phyloP scores from a whole-genome alignment of 805 yeast genomes.

The Yarrowia sp. region DNA sequence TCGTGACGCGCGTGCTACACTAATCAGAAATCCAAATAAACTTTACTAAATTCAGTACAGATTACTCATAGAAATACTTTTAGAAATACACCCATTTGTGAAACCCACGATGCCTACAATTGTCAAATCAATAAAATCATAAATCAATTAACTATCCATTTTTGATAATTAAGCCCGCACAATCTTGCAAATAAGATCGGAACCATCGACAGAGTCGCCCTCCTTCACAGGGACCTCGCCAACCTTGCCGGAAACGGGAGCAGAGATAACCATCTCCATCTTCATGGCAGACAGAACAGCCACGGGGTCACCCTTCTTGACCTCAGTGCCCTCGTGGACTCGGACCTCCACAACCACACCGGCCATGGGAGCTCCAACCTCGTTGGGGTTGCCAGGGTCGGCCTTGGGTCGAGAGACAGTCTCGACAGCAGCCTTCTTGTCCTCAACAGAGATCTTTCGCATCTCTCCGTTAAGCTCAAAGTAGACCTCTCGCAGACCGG shows the following conservation, averaged over 20 bases:
- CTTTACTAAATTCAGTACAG: too few species aligned
- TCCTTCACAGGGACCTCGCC: constrained; percentile 74
- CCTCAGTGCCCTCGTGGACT: constrained; percentile 80
- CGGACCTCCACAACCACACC: constrained; percentile 96
- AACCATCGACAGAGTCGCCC: constrained; percentile 94
- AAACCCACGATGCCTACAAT: too few species aligned
- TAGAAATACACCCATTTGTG: too few species aligned
- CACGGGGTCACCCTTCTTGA: constrained; percentile 93
- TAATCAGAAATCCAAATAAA: too few species aligned
- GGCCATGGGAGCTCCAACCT: constrained; percentile 98
- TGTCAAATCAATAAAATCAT: not conserved
- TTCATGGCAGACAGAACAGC: constrained; percentile 97
- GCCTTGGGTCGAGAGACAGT: constrained; percentile 87
- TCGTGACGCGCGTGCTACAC: not conserved
- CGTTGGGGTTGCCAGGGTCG: constrained; percentile 77
- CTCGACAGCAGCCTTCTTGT: constrained; percentile 81
- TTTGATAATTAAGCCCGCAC: constrained; percentile 35
- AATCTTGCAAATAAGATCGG: constrained; percentile 73
- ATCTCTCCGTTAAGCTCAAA: constrained; percentile 98
- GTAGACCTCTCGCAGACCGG: constrained; percentile 94
- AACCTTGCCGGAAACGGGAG: constrained; percentile 83
- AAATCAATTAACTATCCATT: constrained; percentile 13
- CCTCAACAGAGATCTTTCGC: constrained; percentile 91
- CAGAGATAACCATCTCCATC: constrained; percentile 98
- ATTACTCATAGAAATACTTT: too few species aligned